Evolutionary conservation across 2,329 filamentous ascomycete species (phyloP), one percentile per base, ranked within the genome.

Genomic region (Sarocladiaceae sp.): DNA sequence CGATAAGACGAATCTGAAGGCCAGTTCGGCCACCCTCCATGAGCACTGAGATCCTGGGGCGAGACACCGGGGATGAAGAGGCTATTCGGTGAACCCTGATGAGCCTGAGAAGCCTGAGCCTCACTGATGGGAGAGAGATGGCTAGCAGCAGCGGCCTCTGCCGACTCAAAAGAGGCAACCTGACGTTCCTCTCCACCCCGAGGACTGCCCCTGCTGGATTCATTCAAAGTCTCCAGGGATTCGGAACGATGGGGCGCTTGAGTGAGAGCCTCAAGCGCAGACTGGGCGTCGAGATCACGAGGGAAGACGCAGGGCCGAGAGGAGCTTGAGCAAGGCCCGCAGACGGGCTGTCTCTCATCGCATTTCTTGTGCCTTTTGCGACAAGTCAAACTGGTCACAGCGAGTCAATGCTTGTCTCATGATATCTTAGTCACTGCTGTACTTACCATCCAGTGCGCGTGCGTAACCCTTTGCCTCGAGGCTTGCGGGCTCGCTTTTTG

Each of bases 321-420:
- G 28, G 60, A 59, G 23, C 59, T 54, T 25, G 51, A 55, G 52
- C 60, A 63, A 15, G 60, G 59, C 13, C 60, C 59, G 46, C 60
- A 63, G 17, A 59, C 49, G 2, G 60, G 59, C 35, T 57, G 71
- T 31, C 63, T 64, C 62, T 78, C 75, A 56, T 76, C 74, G 58
- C 75, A 78, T 62, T 78, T 79, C 59, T 77, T 74, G 54, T 76
- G 71, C 52, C 75, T 64, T 53, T 67, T 67, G 47, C 72, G 70
- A 57, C 73, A 76, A 13, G 70, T 73, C 40, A 72, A 60, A 56
- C 70, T 73, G 17, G 10, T 17, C 2, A 8, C 4, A 40, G 26
- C n/a, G 13, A 29, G 23, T 42, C 42, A 47, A 20, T 18, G 26
- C 25, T 22, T 20, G 28, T 51, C 20, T 17, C 36, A 37, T 10